These are phyloP conservation scores for Leccinum fibrillosum DNA, from an alignment of 768 basidiomycete genomes.

Conservation along the genomic window DNA sequence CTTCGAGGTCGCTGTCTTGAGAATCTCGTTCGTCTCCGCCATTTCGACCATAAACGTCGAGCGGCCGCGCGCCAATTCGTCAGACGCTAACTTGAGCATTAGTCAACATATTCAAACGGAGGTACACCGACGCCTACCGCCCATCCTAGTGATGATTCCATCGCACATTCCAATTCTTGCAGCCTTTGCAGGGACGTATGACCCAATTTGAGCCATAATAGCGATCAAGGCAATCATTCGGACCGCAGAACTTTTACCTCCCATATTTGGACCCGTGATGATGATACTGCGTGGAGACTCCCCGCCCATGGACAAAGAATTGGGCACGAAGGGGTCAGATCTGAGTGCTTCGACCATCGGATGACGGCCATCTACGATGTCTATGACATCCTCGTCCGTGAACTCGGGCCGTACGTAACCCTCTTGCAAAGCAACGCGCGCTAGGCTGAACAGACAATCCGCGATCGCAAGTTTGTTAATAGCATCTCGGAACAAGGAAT, in stretches of 20 bases:
- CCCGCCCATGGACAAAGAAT: conserved; percentile 65
- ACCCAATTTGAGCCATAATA: conserved; percentile 85
- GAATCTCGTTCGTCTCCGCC: conserved; percentile 87
- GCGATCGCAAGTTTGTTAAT: conserved; percentile 79
- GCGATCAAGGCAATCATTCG: conserved; percentile 75
- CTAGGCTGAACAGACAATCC: conserved; percentile 86
- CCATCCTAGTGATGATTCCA: conserved; percentile 86
- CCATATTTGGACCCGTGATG: conserved; percentile 87
- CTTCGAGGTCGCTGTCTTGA: conserved; percentile 66
- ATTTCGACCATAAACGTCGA: conserved; percentile 99
- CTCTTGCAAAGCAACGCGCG: conserved; percentile 69
- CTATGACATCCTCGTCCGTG: conserved; percentile 59
- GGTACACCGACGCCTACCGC: conserved; percentile 47
- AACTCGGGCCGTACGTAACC: conserved; percentile 81
- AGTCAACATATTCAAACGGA: conserved; percentile 1
- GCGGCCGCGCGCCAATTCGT: conserved; percentile 81
- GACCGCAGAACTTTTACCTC: conserved; percentile 82
- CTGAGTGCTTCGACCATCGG: conserved; percentile 86
- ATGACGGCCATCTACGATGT: conserved; percentile 84
- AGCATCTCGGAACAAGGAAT: conserved; percentile 67
- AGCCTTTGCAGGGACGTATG: conserved; percentile 80
- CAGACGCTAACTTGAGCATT: conserved; percentile 54
- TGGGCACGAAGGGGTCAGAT: conserved; percentile 83
- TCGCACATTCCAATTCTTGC: conserved; percentile 80
- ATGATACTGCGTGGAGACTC: conserved; percentile 54